Conservation (phyloP, 1,284 basidiomycete genomes). For the Violaceomyces palustris region DNA sequence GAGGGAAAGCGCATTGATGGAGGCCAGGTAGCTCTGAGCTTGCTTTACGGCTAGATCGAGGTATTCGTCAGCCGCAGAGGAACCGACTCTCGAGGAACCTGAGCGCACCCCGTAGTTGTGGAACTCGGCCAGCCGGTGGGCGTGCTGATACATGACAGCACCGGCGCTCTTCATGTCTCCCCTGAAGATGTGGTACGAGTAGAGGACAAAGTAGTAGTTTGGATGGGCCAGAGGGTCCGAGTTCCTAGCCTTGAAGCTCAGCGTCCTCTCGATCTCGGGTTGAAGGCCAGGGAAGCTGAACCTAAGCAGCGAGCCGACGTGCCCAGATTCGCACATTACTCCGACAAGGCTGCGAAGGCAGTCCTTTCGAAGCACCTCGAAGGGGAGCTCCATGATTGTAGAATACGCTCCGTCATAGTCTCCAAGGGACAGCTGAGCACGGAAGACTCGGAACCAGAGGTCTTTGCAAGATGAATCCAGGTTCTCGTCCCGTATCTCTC, state of each 20-base stretch:
- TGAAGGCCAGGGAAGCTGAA: constrained; percentile 82
- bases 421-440: constrained; percentile 34
- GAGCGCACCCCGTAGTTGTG: constrained; percentile 4
- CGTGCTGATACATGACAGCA: constrained; percentile 85
- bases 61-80: constrained; percentile 16
- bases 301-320: constrained; percentile 70
- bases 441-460: constrained; percentile 42
- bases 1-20: constrained; percentile 82
- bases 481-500: constrained; percentile 1
- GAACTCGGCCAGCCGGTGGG: constrained; percentile 66
- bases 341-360: constrained; percentile 92
- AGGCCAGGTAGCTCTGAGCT: constrained; percentile 72
- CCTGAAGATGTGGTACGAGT: constrained; percentile 64
- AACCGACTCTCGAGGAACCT: not conserved
- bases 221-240: constrained; percentile 79
- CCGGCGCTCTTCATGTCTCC: constrained; percentile 51
- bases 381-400: constrained; percentile 35
- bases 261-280: constrained; percentile 78
- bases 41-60: constrained; percentile 64
- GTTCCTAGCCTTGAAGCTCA: constrained; percentile 91
- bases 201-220: constrained; percentile 87
- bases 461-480: constrained; percentile 12
- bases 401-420: constrained; percentile 35
- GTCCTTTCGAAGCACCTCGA: constrained; percentile 76
- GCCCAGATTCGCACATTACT: constrained; percentile 85